Evolutionary conservation across 805 yeast species (phyloP), one percentile per base, ranked within the genome.

Genomic region (Starmerella asiatica): DNA sequence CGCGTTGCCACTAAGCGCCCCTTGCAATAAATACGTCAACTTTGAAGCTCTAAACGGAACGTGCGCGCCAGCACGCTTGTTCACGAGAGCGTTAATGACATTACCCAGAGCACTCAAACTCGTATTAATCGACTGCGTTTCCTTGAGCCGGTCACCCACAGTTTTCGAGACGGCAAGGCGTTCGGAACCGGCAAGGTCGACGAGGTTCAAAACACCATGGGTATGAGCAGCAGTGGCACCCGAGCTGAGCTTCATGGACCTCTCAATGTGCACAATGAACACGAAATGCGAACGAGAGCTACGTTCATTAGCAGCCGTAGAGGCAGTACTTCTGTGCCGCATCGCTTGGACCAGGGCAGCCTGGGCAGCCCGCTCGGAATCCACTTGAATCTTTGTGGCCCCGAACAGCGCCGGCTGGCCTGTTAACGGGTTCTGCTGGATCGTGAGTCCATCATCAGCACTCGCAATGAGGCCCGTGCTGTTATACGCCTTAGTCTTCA

Each of bases 181-280:
- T 61, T 88, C 98, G 0, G 94, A 83, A 2, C 98, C 98, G 0
- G 98, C 98, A 40, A 88, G 64, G 60, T 88, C 98, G 36, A 91
- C 75, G 39, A 88, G 62, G 53, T 88, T 86, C 42, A 88, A 62
- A 2, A 71, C 67, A 15, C 33, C 33, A 30, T 30, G 33, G 21
- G 21, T 18, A 7, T n/a, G 20, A n/a, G 8, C 33, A 8, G 21
- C 11, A 7, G 7, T 6, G n/a, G 9, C 6, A 18, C 33, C 33
- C 14, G 28, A 9, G 28, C 12, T 9, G 5, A 6, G 8, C 18
- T 16, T 16, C 3, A 9, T 15, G 16, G 35, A 38, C 0, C 94
- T 93, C 2, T 55, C 41, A 12, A 88, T 61, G 15, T 67, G 61
- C 3, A 91, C 63, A 9, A 73, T 75, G 50, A 82, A 85, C 0